Evolutionary conservation across 305 asterid species (phyloP), one percentile per base, ranked within the genome.

Genomic region (Rubia peregrina): DNA sequence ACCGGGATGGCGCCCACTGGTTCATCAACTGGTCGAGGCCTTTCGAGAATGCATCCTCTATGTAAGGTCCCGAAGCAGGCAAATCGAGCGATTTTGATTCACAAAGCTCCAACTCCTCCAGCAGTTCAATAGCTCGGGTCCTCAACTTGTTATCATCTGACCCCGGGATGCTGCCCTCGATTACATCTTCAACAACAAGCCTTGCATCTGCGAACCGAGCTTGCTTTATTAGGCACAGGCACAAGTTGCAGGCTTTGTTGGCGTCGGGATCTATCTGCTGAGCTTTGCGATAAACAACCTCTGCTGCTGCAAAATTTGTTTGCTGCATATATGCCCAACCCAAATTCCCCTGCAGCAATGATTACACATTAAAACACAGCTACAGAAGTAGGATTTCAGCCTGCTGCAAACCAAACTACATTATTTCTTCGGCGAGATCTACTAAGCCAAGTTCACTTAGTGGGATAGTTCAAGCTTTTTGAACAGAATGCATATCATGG

Each of bases 321-420:
- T 89, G 87, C 79, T 92, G 96, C 95, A 92, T 92, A 69, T 92
- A 92, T 1, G 98, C 95, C 98, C 98, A 92, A 8, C 96, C 98
- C 69, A 92, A 74, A 70, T 92, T 92, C 19, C 98, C 98, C 98
- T 89, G 85, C 76, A 81, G 48, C 40, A 53, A 71, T 26, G 30
- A 26, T 69, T 5, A 26, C 73, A 57, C 17, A 51, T 44, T n/a
- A 2, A 60, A 5, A 46, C 16, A 21, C 44, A 26, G 61, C 16
- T 46, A 75, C 16, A 33, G 38, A 33, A 33, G 38, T 33, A 33
- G 38, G 3, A 33, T 33, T 33, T 33, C 38, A 33, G 5, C 38
- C 38, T 51, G 59, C 13, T 46, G 64, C 10, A 44, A 69, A 9
- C 46, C 55, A 43, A 30, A 11, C 40, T 13, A 19, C 40, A 26